Evolutionary conservation across 208 protist species (phyloP).

Genomic region (Trypanosoma vivax): DNA sequence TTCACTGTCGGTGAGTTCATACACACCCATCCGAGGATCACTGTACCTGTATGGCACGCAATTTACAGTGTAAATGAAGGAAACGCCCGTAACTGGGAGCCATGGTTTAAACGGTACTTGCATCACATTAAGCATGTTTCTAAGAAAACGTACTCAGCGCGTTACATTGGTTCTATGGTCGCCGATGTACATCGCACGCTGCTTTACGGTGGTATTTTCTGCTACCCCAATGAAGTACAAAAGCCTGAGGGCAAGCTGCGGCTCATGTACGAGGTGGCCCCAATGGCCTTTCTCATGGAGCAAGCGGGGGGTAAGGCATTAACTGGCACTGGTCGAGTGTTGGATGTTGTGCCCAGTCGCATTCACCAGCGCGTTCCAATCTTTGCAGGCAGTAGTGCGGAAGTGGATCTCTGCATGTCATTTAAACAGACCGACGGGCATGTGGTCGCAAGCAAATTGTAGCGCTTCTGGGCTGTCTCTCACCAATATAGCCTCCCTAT

Average conservation of each 20-base stretch:
- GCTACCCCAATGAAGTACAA: conserved; percentile 92
- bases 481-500: too few species aligned
- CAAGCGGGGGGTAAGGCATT: conserved; percentile 87
- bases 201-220: conserved; percentile 98
- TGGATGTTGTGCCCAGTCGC: conserved; percentile 75
- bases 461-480: too few species aligned
- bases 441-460: neutral
- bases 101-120: conserved; percentile 75
- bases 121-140: conserved; percentile 60
- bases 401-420: conserved; percentile 81
- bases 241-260: conserved; percentile 95
- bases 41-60: conserved; percentile 74
- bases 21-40: conserved; percentile 92
- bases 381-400: conserved; percentile 84
- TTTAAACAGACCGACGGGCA: conserved; percentile 43
- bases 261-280: conserved; percentile 95
- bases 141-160: conserved; percentile 51
- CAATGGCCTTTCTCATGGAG: conserved; percentile 90
- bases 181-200: conserved; percentile 97
- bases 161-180: conserved; percentile 95
- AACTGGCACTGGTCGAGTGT: conserved; percentile 59
- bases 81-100: conserved; percentile 69
- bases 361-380: conserved; percentile 92
- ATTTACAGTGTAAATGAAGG: conserved; percentile 99
- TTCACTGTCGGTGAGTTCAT: conserved; percentile 95